Base-by-base conservation (phyloP, 2,329 filamentous ascomycete genomes). In the Botrytis fragariae region DNA sequence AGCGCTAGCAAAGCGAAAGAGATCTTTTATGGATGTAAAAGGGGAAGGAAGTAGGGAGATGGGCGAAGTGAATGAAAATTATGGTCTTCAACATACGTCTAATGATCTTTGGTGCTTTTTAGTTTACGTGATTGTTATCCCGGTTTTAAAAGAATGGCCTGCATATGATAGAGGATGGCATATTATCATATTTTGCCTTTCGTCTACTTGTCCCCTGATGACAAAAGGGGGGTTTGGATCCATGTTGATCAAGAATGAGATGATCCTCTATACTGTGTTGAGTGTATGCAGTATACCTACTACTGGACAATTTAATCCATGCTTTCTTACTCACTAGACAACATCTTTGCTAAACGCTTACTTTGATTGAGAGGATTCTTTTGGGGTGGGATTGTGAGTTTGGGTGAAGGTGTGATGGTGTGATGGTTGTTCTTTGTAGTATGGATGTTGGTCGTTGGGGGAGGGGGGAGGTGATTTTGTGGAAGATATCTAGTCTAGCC, bases 1-100 rank as follows among this genome's bases (percentile, higher is more conserved):
- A 51, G 32, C 32, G 48, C 48, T 67, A 67, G 64, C 32, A 32
- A 67, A 67, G 64, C 64, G 45, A 67, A 37, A 54, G 45, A 39
- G 25, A 67, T 67, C 45, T 67, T 51, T 29, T 20, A 39, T 54
- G 45, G 32, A 67, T 37, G 32, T 51, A 67, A 37, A 3, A 10
- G 60, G 14, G 25, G 48, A 51, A 51, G n/a, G 42, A 35, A 35
- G 29, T 20, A 16, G 63, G 44, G 22, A 37, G n/a, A 6, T 10
- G 42, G 32, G 44, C 8, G 14, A 39, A 48, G 42, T 48, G 63
- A 48, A 65, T 65, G 63, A 48, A 65, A 48, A 65, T 48, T 25
- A 48, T 65, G 42, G 42, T 48, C 42, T 48, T 32, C 14, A 25
- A 65, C 48, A 20, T 45, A 65, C 9, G 44, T 65, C n/a, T 48